These are phyloP conservation scores for Basidiobolus heterosporus DNA, from an alignment of 371 early-diverging fungal genomes.

Conservation along the genomic window DNA sequence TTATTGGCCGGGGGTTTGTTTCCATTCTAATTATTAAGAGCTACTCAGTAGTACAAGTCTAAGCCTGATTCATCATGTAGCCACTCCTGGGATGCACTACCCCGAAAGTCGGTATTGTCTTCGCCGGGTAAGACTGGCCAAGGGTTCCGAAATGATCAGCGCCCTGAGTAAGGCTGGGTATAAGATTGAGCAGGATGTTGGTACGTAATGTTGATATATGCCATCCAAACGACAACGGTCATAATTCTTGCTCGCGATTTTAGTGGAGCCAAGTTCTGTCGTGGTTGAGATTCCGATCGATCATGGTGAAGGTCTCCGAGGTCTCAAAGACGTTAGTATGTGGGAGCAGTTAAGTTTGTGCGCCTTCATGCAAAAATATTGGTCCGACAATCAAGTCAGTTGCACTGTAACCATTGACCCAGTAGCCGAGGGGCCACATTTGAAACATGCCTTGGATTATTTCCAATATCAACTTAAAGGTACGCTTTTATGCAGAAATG, in stretches of 20 bases:
- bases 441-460: constrained; percentile 14
- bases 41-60: too few species aligned
- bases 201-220: too few species aligned
- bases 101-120: constrained; percentile 20
- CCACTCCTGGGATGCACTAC: constrained; percentile 24
- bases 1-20: constrained; percentile 12
- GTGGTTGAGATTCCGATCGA: constrained; percentile 20
- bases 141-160: constrained; percentile 9
- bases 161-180: constrained; percentile 10
- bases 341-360: constrained; percentile 22
- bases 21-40: background rate
- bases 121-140: constrained; percentile 16
- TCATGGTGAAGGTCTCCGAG: constrained; percentile 15
- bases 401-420: constrained; percentile 22
- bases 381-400: constrained; percentile 21
- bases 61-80: background rate
- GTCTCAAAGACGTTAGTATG: constrained; percentile 12
- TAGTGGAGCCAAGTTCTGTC: constrained; percentile 11
- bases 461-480: constrained; percentile 23
- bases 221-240: too few species aligned
- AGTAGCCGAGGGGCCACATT: constrained; percentile 7
- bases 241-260: too few species aligned
- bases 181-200: constrained; percentile 10
- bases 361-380: constrained; percentile 16
- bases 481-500: background rate